Conservation (phyloP, 352 stramenopile genomes). For the Pythium sukuiense region DNA sequence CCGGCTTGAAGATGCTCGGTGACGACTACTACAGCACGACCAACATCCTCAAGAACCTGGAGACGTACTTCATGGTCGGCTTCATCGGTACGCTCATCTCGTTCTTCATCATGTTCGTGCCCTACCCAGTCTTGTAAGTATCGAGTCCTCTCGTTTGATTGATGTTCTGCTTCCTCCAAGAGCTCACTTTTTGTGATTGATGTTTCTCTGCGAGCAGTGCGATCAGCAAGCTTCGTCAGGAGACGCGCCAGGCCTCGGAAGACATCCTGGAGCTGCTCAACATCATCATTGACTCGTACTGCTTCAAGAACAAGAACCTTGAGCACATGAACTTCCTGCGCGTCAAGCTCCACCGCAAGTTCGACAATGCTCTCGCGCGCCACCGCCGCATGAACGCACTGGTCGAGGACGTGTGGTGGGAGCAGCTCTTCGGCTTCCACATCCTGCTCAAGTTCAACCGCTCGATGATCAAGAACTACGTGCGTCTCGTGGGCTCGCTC, state of each 20-base stretch:
- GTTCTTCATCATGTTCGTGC: conserved; percentile 51
- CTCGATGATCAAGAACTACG: conserved; percentile 67
- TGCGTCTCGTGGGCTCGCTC: conserved; percentile 60
- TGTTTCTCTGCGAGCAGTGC: conserved; percentile 33
- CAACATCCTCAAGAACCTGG: conserved; percentile 75
- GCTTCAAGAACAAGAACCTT: conserved; percentile 87
- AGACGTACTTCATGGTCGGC: conserved; percentile 77
- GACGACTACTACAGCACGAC: conserved; percentile 52
- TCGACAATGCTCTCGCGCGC: conserved; percentile 47
- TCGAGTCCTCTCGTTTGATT: conserved; percentile 2
- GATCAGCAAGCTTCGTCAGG: conserved; percentile 48
- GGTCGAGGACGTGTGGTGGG: conserved; percentile 79
- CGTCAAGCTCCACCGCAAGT: conserved; percentile 73
- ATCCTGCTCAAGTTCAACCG: conserved; percentile 68
- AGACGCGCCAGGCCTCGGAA: conserved; percentile 46
- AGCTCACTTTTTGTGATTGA: neutral
- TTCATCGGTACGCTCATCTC: conserved; percentile 55
- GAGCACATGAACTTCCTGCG: conserved; percentile 83
- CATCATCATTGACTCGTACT: conserved; percentile 84
- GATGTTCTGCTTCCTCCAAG: neutral
- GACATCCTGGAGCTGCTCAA: conserved; percentile 77
- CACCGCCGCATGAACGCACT: conserved; percentile 60
- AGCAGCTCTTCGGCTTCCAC: conserved; percentile 76
- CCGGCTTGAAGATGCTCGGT: conserved; percentile 45
- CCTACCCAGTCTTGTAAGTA: conserved; percentile 78